These are phyloP conservation scores for Pseudogymnoascus pannorum DNA, from an alignment of 2,329 filamentous ascomycete species.

Conservation along the genomic window DNA sequence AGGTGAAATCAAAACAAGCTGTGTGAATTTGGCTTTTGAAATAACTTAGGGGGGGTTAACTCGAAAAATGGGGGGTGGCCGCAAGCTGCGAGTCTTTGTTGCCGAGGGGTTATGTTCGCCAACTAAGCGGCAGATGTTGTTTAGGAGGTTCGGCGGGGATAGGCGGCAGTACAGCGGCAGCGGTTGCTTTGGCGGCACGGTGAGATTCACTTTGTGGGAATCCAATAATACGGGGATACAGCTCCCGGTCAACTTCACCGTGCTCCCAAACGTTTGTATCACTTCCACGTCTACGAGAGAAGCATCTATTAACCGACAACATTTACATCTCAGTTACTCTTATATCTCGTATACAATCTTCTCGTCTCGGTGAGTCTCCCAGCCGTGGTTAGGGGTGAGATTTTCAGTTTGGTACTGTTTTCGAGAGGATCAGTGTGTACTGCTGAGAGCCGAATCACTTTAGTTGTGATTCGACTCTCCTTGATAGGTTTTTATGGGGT, in stretches of 20 bases:
- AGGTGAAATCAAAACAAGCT: slow-evolving; percentile 3
- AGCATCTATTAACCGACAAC: neutral
- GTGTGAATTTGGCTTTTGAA: neutral
- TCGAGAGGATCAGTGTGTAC: neutral
- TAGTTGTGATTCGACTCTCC: neutral
- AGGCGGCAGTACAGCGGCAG: neutral
- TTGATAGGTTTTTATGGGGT: neutral
- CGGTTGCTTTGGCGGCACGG: neutral
- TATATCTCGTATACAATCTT: neutral
- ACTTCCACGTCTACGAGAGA: neutral
- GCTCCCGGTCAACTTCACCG: neutral
- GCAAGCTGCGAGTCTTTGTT: neutral
- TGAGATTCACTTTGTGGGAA: neutral
- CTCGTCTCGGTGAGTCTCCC: neutral
- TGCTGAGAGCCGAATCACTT: neutral
- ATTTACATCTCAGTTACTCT: neutral
- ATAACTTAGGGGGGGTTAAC: neutral
- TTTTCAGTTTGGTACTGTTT: neutral
- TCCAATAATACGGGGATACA: neutral
- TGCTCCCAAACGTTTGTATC: neutral
- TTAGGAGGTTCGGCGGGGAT: no score
- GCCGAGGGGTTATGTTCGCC: neutral
- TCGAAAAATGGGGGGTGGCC: neutral
- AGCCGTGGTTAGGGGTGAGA: neutral
- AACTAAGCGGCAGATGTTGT: neutral